Conservation (phyloP, 441 rosid genomes). For the Erysimum cheiri region DNA sequence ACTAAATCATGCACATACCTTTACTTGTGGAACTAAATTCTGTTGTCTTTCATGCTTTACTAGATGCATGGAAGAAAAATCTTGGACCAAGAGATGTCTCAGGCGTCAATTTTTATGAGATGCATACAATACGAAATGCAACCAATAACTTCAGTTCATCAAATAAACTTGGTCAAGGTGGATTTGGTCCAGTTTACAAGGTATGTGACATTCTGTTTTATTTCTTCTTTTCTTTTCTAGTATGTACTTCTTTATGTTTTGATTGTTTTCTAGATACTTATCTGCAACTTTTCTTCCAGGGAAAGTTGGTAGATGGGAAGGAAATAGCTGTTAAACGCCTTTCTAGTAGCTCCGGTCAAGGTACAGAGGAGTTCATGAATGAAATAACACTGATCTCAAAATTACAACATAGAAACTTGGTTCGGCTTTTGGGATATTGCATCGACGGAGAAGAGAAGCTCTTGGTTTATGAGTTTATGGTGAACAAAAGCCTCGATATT, state of each 20-base stretch:
- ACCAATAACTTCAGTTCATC: constrained; percentile 35
- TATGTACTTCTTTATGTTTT: not conserved
- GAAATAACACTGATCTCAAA: constrained; percentile 56
- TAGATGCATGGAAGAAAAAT: constrained; percentile 30
- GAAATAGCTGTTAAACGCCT: constrained; percentile 49
- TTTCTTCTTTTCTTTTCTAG: not conserved
- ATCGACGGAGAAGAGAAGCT: constrained; percentile 56
- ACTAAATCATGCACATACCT: constrained; percentile 15
- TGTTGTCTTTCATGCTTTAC: not conserved
- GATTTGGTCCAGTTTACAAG: constrained; percentile 48
- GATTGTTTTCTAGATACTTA: not conserved
- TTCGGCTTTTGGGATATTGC: constrained; percentile 57
- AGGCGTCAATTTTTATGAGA: constrained; percentile 34
- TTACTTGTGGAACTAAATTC: constrained; percentile 18
- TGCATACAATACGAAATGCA: constrained; percentile 35
- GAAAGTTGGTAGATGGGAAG: constrained; percentile 34
- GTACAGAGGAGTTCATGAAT: constrained; percentile 50
- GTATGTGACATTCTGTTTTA: constrained; percentile 6
- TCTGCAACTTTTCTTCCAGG: constrained; percentile 35
- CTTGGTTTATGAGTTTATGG: constrained; percentile 57
- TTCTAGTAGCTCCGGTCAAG: constrained; percentile 46
- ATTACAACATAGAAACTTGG: constrained; percentile 63
- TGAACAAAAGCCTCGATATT: constrained; percentile 56
- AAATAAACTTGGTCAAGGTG: constrained; percentile 47
- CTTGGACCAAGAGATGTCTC: constrained; percentile 25